Base-by-base conservation (phyloP, 2,329 filamentous ascomycete genomes). In the Mycosphaerelloides madeirae region DNA sequence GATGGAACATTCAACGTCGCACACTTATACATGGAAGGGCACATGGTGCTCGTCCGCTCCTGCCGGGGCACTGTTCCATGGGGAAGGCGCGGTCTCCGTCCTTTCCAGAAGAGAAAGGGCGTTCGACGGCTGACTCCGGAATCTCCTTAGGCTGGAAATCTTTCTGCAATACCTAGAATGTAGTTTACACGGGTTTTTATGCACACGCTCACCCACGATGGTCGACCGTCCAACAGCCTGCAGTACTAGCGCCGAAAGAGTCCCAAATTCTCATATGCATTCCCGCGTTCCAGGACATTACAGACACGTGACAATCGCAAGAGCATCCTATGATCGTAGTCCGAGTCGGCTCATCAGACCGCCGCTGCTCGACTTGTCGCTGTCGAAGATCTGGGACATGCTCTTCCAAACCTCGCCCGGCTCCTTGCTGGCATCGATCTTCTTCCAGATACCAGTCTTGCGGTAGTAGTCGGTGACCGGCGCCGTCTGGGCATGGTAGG, bases 381-480 rank as follows among this genome's bases (percentile, higher is more conserved):
- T 67, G 59, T 80, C 76, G 65, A 98, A 91, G 60, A 96, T 83
- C 62, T 82, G 80, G 52, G 97, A 76, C 68, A 98, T 75, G 68
- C 83, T 87, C 77, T 88, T 90, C 93, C 93, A 98, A 51, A 98
- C 93, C 69, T 90, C 84, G 37, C 87, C 87, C 15, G 93, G 93
- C 73, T 95, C 84, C 76, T 98, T 89, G 75, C 87, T 94, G 54
- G 93, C 93, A 68, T 98, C 93, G 61, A 98, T 81, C 52, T 85
- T 85, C 70, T 84, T 85, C 93, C 93, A 98, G 76, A 98, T 96
- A 58, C 90, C 90, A 38, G 87, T 95, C 73, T 89, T 88, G 74
- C 94, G 86, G 81, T 98, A 98, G 78, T 98, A 98, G 47, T 82
- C 78, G 52, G 95, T 90, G 38, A 98, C 93, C 15, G 93, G 93